A percentile compares a stretch with the other conserved stretches of the same genome.
phyloP scores from a whole-genome alignment of 2,329 filamentous ascomycete genomes.

The Fusarium secorum region DNA sequence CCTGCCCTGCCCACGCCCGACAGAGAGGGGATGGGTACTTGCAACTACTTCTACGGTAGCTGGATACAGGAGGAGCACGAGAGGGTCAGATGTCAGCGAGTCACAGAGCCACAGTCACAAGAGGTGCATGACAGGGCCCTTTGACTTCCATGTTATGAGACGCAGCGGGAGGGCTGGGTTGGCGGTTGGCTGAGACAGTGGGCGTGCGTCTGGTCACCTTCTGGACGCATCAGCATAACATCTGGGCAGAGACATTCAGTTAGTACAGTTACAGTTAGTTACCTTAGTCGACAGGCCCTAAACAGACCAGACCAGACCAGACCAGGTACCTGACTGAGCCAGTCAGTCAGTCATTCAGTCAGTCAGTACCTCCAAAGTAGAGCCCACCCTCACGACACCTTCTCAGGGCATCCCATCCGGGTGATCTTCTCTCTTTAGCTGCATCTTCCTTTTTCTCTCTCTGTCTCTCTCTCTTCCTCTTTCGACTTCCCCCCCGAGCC shows the following conservation, averaged over 20 bases:
- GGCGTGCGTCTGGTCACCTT: neutral
- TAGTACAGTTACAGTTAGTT: neutral
- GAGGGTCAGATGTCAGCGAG: conserved; percentile 36
- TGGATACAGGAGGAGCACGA: conserved; percentile 12
- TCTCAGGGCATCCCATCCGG: conserved; percentile 13
- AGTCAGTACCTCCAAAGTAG: conserved; percentile 5
- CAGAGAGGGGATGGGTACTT: conserved; percentile 1
- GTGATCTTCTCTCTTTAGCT: conserved; percentile 24
- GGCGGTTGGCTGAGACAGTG: conserved; percentile 29
- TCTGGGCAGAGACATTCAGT: conserved; percentile 10
- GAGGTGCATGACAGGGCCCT: conserved; percentile 16
- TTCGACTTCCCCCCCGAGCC: neutral
- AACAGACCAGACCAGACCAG: conserved; percentile 1
- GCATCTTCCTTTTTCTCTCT: conserved; percentile 15
- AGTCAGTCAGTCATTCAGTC: neutral
- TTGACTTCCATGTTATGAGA: conserved; percentile 25
- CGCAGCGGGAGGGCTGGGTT: conserved; percentile 13
- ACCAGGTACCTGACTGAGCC: conserved; percentile 1
- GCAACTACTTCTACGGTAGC: conserved; percentile 1
- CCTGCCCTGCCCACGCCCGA: conserved; percentile 7
- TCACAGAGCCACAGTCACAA: conserved; percentile 38
- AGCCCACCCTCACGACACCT: conserved; percentile 24
- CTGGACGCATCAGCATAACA: conserved; percentile 11
- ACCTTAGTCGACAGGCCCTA: neutral
- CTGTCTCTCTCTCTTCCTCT: conserved; percentile 12